These are phyloP conservation scores for Kandelia obovata DNA, from an alignment of 345 rosid genomes.

Conservation along the genomic window DNA sequence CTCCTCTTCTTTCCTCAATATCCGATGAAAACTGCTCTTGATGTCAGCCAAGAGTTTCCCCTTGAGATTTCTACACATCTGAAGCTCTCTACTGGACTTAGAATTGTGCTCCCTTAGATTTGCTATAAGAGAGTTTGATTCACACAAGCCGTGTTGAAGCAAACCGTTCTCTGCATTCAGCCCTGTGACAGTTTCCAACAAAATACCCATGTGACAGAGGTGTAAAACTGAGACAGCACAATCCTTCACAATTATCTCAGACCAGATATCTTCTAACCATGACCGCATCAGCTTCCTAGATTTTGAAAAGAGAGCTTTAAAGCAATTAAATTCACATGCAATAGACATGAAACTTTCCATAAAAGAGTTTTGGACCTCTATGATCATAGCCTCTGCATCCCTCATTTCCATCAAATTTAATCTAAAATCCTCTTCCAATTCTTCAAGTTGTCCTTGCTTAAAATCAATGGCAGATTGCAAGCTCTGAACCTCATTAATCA, in stretches of 20 bases:
- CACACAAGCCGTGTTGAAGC: constrained; percentile 72
- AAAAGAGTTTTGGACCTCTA: constrained; percentile 43
- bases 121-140: constrained; percentile 60
- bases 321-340: constrained; percentile 40
- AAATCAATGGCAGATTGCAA: constrained; percentile 48
- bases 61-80: constrained; percentile 61
- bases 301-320: constrained; percentile 53
- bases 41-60: constrained; percentile 82
- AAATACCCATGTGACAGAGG: constrained; percentile 82
- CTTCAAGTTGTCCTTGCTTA: constrained; percentile 53
- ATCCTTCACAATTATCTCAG: constrained; percentile 80
- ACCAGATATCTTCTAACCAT: constrained; percentile 91
- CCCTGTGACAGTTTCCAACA: constrained; percentile 81
- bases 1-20: constrained; percentile 79
- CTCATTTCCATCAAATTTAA: constrained; percentile 51
- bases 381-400: constrained; percentile 47
- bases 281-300: constrained; percentile 50
- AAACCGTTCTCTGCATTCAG: constrained; percentile 79
- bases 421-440: constrained; percentile 56
- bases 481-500: constrained; percentile 48
- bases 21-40: constrained; percentile 69
- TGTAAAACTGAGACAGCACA: constrained; percentile 88
- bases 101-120: constrained; percentile 70
- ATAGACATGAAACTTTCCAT: constrained; percentile 39
- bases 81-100: constrained; percentile 73